Base-by-base conservation (phyloP, 2,329 filamentous ascomycete species). In the Aureobasidium sp. region DNA sequence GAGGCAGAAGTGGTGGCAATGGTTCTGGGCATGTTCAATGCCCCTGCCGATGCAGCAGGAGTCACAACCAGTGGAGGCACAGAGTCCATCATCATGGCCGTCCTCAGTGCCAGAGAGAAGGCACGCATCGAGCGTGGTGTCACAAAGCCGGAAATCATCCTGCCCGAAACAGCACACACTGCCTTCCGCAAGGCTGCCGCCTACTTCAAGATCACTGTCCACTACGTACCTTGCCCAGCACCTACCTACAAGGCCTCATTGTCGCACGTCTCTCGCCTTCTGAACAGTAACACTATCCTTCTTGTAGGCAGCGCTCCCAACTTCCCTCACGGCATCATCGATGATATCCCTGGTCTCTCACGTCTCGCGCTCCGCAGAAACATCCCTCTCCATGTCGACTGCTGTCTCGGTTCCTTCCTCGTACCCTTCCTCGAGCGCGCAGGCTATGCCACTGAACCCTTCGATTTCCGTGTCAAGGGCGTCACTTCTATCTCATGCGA, bases 1-100 rank as follows among this genome's bases (percentile, higher is more conserved):
- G 94, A 99, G 79, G 93, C 94, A 48, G 94, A 99, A 78, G 81
- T 99, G 65, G 94, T 99, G 58, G 89, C 92, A 67, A 99, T 99
- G 93, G 91, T 95, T 0, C 60, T 73, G 59, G 67, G 64, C 6
- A 66, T 99, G 74, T 99, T 97, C 80, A 90, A 96, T 74, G 91
- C 89, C 9, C 94, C 94, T 3, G 79, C 86, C n/a, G 87, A 86
- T 62, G 90, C 87, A 34, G 92, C 90, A 5, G 94, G 94, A 65
- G 91, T 94, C 10, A 91, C 90, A 17, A 97, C 94, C 1, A 90
- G 89, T 65, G 94, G 94, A 65, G 94, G 94, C 53, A 97, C 94
- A 0, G 94, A 99, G 76, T 96, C 91, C 64, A 99, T 99, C 70
- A 80, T 99, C 62, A 96, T 97, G 90, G 94, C 94, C 39, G 95